phyloP scores from a whole-genome alignment of 306 rosid species.

The Clitoria ternatea region DNA sequence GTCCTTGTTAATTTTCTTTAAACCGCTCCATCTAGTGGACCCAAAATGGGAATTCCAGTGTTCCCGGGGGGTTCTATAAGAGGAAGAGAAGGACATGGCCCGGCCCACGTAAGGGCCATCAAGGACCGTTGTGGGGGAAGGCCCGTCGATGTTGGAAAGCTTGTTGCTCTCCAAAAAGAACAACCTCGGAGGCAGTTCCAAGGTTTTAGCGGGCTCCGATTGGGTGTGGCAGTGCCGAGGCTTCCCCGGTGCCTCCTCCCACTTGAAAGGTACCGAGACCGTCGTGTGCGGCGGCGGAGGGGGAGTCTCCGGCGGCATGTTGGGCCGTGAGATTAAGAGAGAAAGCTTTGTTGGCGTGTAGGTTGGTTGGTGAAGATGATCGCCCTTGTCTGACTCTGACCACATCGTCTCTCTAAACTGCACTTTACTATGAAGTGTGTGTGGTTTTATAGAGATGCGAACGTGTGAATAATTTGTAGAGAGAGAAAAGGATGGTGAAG shows the following conservation, averaged over 20 bases:
- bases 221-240: slow-evolving; percentile 41
- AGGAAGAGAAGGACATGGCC: slow-evolving; percentile 52
- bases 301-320: slow-evolving; percentile 35
- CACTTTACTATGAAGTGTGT: slow-evolving; percentile 11
- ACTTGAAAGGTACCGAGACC: slow-evolving; percentile 75
- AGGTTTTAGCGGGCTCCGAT: slow-evolving; percentile 37
- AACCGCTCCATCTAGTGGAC: slow-evolving; percentile 64
- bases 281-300: slow-evolving; percentile 46
- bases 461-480: slow-evolving; percentile 4
- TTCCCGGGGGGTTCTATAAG: slow-evolving; percentile 40
- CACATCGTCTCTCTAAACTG: slow-evolving; percentile 21
- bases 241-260: slow-evolving; percentile 98
- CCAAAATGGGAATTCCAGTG: slow-evolving; percentile 43
- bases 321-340: slow-evolving; percentile 38
- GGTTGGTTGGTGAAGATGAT: slow-evolving; percentile 3
- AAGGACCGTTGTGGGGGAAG: slow-evolving; percentile 68
- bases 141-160: slow-evolving; percentile 27
- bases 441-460: slow-evolving; percentile 26
- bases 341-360: slow-evolving; percentile 39
- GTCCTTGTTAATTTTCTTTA: slow-evolving; percentile 45
- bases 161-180: slow-evolving; percentile 34
- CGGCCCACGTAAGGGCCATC: slow-evolving; percentile 71
- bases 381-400: not conserved
- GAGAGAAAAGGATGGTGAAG: slow-evolving; percentile 32
- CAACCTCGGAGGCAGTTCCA: slow-evolving; percentile 90